Evolutionary conservation across 2,329 filamentous ascomycete species (phyloP), one percentile per base, ranked within the genome.

Genomic region (Calonectria montana): DNA sequence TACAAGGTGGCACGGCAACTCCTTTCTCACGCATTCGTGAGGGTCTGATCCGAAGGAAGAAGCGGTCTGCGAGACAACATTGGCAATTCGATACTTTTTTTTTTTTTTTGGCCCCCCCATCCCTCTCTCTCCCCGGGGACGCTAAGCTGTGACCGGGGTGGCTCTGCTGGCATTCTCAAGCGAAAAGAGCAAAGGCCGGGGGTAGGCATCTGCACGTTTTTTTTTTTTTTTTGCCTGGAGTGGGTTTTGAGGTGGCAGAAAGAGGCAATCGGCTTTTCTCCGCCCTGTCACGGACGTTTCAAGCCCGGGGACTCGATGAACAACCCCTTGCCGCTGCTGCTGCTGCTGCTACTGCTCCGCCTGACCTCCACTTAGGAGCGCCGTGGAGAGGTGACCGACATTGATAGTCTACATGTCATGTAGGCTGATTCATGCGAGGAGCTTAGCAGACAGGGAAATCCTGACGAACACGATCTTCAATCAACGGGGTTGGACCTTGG

Each of bases 31-130:
- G 59, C 67, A 59, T 64, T 64, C 59, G 29, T 69, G 61, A 61
- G 61, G 47, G 39, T 62, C 61, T 57, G 48, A 41, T 47, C 31
- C n/a, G 29, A 50, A 25, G 50, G 50, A 69, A 69, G 67, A 69
- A 48, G 67, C 67, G 67, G 67, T 69, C 67, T 69, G 67, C 50
- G 59, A 69, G 48, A 35, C 29, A 37, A 57, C 37, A 29, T 53
- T 57, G 48, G 23, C 39, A 27, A 59, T 67, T 65, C 47, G 45
- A 50, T 35, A 35, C 47, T 25, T 10, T 25, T 48, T 41, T 35
- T 41, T 43, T 39, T 53, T 50, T 66, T 41, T 66, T 21, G 25
- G 39, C 25, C 39, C 55, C 29, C 50, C n/a, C 29, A 25, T 39
- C 45, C 16, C 55, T 53, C 35, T 50, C 35, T 29, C 29, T 39